Conservation (phyloP, 257 asterid species). For the Lantana camara region DNA sequence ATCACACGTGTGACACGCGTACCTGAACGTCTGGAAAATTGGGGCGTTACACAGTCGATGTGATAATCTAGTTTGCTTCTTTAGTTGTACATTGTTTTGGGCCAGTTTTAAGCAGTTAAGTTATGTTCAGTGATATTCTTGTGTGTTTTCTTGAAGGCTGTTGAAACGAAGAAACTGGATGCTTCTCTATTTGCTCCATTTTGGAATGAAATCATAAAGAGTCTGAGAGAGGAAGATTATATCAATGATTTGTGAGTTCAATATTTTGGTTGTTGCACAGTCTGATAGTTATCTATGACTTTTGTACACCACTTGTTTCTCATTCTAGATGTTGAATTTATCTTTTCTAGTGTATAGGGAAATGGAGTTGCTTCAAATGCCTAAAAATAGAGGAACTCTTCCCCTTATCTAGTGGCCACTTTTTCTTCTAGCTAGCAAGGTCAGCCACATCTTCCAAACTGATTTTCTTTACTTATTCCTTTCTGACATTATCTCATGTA, state of each 20-base stretch:
- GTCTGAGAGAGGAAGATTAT: constrained; percentile 95
- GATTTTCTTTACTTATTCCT: constrained; percentile 17
- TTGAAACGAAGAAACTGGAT: constrained; percentile 65
- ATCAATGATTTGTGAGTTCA: constrained; percentile 68
- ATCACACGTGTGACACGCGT: too few species aligned
- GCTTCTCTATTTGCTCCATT: constrained; percentile 95
- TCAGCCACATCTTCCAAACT: constrained; percentile 30
- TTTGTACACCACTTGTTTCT: constrained; percentile 15
- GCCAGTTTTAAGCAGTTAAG: too few species aligned
- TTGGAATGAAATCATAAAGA: constrained; percentile 91
- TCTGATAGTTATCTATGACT: constrained; percentile 12
- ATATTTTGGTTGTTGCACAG: constrained; percentile 19
- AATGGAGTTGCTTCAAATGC: constrained; percentile 92
- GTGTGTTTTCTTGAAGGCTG: constrained; percentile 45
- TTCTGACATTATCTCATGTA: too few species aligned
- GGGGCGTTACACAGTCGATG: too few species aligned
- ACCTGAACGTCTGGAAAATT: too few species aligned
- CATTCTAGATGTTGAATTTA: constrained; percentile 22
- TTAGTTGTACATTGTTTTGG: background rate
- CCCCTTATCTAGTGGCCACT: constrained; percentile 96
- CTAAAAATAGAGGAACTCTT: constrained; percentile 68
- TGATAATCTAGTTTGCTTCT: constrained; percentile 18
- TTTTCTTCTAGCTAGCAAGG: constrained; percentile 97
- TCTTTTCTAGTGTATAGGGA: constrained; percentile 54
- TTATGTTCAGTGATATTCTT: constrained; percentile 25